Evolutionary conservation across 306 rosid species (phyloP), one percentile per base, ranked within the genome.

Genomic region (Fagus crenata): DNA sequence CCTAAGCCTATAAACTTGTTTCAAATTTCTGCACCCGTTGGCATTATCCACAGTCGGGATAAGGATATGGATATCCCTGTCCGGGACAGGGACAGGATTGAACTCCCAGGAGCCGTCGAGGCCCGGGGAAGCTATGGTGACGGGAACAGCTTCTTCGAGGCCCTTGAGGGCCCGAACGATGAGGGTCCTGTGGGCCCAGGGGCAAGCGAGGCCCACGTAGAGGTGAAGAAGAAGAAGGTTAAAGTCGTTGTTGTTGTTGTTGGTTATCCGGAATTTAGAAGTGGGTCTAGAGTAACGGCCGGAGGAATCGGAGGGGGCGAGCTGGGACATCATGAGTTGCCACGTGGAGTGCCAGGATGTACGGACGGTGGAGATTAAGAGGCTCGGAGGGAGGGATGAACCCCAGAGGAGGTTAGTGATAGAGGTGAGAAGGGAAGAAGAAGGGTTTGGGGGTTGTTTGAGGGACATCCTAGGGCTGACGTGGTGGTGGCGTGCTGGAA

Each of bases 161-260:
- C 98, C 97, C 65, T 90, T 92, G 6, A 92, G 87, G 1, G 91
- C 95, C 4, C 96, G 93, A 17, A 94, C 97, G 67, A 94, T 85
- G 49, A 92, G 93, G 5, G 96, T 82, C 31, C 97, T 90, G 90
- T 92, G 97, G 82, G 98, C 98, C 98, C 98, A 95, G 3, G 98
- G 96, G 75, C 98, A 95, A 0, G 98, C 88, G 42, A 94, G 90
- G 81, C 88, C 96, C 53, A 92, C 94, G 76, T 92, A 94, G 55
- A 94, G 93, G 71, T 92, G 96, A 31, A 94, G 90, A 2, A 68
- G 28, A 22, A 22, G 28, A 22, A 22, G 28, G 28, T 22, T 22
- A 22, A 22, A 22, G 28, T 22, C 28, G 28, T 22, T 22, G 28
- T 22, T 22, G 28, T 22, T 22, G 28, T 22, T 22, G 28, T 22